Conservation (phyloP, 2,329 filamentous ascomycete species). For the Diaporthe sp. region DNA sequence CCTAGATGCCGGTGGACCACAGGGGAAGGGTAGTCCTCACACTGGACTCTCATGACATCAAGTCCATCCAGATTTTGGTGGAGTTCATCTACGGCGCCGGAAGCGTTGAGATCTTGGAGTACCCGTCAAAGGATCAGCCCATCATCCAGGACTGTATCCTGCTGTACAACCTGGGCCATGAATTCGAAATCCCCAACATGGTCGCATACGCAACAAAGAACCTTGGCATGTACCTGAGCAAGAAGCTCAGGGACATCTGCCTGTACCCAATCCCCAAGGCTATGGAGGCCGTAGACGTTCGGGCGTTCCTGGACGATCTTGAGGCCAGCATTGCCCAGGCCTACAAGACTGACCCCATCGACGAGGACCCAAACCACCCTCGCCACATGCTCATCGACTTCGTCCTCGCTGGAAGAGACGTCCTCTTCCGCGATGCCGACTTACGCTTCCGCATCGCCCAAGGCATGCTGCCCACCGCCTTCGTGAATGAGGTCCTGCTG, state of each 20-base stretch:
- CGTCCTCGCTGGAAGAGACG: conserved; percentile 2
- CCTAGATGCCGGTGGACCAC: neutral
- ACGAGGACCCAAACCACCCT: too few relatives aligned
- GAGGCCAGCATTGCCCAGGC: neutral
- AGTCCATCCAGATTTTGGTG: neutral
- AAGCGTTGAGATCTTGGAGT: neutral
- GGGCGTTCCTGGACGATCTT: neutral
- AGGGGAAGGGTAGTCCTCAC: neutral
- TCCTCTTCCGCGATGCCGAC: neutral
- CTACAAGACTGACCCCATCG: too few relatives aligned
- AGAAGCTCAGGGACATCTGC: conserved; percentile 14
- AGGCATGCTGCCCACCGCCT: neutral
- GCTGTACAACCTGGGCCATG: conserved; percentile 1
- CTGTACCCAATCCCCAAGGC: neutral
- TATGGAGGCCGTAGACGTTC: too few relatives aligned
- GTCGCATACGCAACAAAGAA: neutral
- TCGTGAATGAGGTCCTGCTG: neutral
- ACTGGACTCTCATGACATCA: neutral
- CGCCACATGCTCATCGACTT: conserved; percentile 40
- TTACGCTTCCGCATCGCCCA: neutral
- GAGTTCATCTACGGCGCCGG: conserved; percentile 5
- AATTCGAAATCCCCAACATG: conserved; percentile 1
- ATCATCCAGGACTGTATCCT: neutral
- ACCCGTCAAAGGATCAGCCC: neutral
- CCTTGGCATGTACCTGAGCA: conserved; percentile 1